Base-by-base conservation (phyloP, 805 yeast genomes). In the Schwanniomyces sp. region DNA sequence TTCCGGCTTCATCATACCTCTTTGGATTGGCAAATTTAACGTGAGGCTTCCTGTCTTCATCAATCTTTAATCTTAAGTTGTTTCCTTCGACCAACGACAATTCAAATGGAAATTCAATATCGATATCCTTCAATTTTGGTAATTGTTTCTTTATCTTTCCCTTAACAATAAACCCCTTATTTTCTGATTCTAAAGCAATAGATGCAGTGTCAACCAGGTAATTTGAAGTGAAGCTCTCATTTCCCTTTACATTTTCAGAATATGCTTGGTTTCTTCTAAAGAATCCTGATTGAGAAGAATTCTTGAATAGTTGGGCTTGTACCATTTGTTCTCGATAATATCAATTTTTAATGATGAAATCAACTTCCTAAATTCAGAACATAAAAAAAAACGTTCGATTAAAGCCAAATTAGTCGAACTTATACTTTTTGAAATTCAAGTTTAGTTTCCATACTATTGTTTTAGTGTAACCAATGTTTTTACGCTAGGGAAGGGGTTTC, bases 271-370 rank as follows among this genome's bases (percentile, higher is more conserved):
- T 88, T 64, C 97, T 76, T 43, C 76, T 67, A 61, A 97, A 91
- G 61, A 91, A 91, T 7, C 96, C 96, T 16, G 90, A 79, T 58
- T 86, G 85, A 6, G 74, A 80, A 64, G 97, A 91, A 10, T 75
- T 80, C 61, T 89, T 88, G 73, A 90, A 86, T 46, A 89, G 66
- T 52, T 84, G 81, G 2, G 79, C 81, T 56, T 85, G 84, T 34
- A 83, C 89, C 24, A 21, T 21, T 21, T 21, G n/a, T 21, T 21
- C 24, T 21, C 24, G 24, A 21, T n/a, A 21, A 21, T 21, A 21
- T 21, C 24, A 4, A 21, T 5, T 3, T 4, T 21, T 21, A 21
- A 21, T 21, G 24, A 21, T 21, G 24, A 3, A 21, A 21, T 21
- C 24, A 4, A 21, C 24, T 21, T 5, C 24, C 5, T 4, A 21